phyloP scores from a whole-genome alignment of 129 eudicot species.

The Tagetes patula region DNA sequence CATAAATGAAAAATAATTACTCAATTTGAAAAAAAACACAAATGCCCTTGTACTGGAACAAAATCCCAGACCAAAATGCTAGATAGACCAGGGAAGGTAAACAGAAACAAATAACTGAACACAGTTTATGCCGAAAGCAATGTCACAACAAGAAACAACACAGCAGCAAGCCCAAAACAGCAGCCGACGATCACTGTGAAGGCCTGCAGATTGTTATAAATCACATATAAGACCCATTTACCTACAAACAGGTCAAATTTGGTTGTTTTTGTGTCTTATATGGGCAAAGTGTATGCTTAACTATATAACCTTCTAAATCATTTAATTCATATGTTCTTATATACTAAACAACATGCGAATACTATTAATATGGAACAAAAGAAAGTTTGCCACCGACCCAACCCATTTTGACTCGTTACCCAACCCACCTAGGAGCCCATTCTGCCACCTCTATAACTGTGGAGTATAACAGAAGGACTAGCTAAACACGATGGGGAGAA shows the following conservation, averaged over 20 bases:
- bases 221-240: constrained; percentile 11
- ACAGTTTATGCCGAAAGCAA: constrained; percentile 55
- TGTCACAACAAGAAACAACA: constrained; percentile 64
- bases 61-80: constrained; percentile 8
- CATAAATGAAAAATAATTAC: neutral
- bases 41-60: constrained; percentile 2
- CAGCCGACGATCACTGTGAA: constrained; percentile 66
- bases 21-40: constrained; percentile 13
- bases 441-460: neutral
- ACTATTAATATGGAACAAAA: neutral
- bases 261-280: neutral
- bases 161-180: constrained; percentile 78
- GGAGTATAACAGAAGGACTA: neutral
- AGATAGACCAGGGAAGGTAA: constrained; percentile 18
- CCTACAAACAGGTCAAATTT: neutral
- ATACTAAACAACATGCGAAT: neutral
- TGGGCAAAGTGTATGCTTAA: neutral
- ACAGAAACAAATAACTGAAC: neutral
- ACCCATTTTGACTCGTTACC: neutral
- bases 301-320: neutral
- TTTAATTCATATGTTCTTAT: neutral
- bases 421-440: neutral
- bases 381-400: neutral
- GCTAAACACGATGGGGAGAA: neutral
- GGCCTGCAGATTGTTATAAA: constrained; percentile 54